A percentile compares a stretch with the other conserved stretches of the same genome.
These are phyloP conservation scores for Lecanicillium sp. DNA, from an alignment of 2,329 filamentous ascomycete species.

Conservation along the genomic window DNA sequence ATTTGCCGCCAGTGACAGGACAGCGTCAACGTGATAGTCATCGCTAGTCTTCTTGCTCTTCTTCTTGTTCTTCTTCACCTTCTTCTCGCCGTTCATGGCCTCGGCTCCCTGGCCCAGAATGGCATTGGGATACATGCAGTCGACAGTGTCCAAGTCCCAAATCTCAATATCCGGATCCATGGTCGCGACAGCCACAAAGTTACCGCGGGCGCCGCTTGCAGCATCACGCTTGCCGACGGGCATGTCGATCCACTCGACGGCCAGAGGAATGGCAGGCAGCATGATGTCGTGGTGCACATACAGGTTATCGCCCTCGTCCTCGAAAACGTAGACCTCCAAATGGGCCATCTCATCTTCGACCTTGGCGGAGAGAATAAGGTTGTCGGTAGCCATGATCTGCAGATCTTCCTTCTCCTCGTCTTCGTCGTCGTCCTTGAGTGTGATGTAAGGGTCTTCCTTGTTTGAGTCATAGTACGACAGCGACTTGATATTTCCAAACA, in stretches of 20 bases:
- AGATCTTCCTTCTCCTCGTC: slow-evolving; percentile 86
- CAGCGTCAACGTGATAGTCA: slow-evolving; percentile 87
- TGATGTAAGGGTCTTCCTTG: slow-evolving; percentile 94
- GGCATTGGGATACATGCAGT: slow-evolving; percentile 97
- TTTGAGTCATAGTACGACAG: slow-evolving; percentile 91
- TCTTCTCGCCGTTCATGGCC: slow-evolving; percentile 48
- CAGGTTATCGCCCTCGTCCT: slow-evolving; percentile 89
- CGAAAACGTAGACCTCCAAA: slow-evolving; percentile 94
- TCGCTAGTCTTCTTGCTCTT: slow-evolving; percentile 85
- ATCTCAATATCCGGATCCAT: slow-evolving; percentile 99
- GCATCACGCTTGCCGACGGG: slow-evolving; percentile 66
- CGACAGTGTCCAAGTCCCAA: slow-evolving; percentile 93
- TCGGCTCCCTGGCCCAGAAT: slow-evolving; percentile 73
- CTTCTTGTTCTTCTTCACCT: slow-evolving; percentile 89
- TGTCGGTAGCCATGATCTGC: slow-evolving; percentile 87
- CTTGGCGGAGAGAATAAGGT: slow-evolving; percentile 84
- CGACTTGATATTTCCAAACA: slow-evolving; percentile 93
- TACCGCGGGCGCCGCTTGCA: slow-evolving; percentile 62
- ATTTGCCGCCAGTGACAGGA: slow-evolving; percentile 87
- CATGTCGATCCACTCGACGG: slow-evolving; percentile 90
- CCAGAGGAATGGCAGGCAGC: slow-evolving; percentile 92
- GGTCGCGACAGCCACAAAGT: slow-evolving; percentile 91
- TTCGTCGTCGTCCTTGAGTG: slow-evolving; percentile 60
- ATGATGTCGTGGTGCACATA: slow-evolving; percentile 99
- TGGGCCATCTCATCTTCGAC: slow-evolving; percentile 96